Conservation (phyloP, 495 filamentous ascomycete species). For the Acidomyces sp. region DNA sequence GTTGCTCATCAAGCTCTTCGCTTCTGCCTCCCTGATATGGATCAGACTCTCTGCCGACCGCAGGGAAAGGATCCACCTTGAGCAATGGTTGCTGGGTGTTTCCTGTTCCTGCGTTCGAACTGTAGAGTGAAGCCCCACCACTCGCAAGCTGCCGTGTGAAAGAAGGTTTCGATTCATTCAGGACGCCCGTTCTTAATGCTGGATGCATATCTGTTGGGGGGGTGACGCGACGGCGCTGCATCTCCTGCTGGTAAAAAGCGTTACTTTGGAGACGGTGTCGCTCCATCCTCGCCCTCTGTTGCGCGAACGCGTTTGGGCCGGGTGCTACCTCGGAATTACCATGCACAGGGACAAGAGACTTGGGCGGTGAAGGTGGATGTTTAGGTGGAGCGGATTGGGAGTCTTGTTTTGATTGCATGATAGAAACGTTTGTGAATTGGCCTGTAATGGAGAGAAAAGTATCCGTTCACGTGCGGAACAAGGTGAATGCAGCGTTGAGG, state of each 20-base stretch:
- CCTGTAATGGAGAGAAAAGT: no score
- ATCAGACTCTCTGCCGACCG: no score
- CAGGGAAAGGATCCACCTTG: no score
- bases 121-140: no score
- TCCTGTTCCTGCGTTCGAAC: no score
- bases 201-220: constrained; percentile 9
- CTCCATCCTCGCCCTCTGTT: constrained; percentile 11
- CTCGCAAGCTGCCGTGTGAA: no score
- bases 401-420: background rate
- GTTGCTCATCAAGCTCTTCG: constrained; percentile 22
- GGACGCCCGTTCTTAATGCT: no score
- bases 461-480: no score
- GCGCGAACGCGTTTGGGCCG: constrained; percentile 20
- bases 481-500: no score
- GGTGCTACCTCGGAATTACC: constrained; percentile 7
- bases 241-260: constrained; percentile 21
- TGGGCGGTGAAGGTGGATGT: background rate
- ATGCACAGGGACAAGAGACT: constrained; percentile 1
- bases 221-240: constrained; percentile 8
- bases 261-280: constrained; percentile 17
- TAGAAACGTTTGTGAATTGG: background rate
- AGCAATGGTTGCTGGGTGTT: no score
- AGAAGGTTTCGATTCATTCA: no score
- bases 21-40: constrained; percentile 20
- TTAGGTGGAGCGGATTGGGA: no score